Base-by-base conservation (phyloP, 192 early-diverging fungal genomes). In the Coemansia sp. region DNA sequence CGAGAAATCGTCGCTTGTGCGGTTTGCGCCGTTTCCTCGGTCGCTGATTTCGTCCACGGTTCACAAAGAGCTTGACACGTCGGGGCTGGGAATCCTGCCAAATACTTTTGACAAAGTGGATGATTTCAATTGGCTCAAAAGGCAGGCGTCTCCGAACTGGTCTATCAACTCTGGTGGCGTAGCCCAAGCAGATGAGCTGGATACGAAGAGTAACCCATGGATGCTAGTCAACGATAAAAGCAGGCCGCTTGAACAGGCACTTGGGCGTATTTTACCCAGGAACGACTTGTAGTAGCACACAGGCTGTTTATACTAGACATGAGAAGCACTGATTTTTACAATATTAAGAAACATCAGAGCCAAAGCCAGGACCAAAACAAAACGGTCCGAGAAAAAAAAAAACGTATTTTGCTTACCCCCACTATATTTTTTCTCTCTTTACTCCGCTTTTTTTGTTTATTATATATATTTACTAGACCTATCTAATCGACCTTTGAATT, bases 61-160 rank as follows among this genome's bases (percentile, higher is more conserved):
- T 29, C 74, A 67, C 60, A 52, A 49, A 4, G 55, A 62, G 31
- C 52, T 56, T 56, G 50, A 16, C 7, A 5, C 32, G 1, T 36
- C 50, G n/a, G 58, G 48, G 59, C 59, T 69, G 30, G 8, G 32
- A 16, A 49, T 22, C 25, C 17, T 56, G 34, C 57, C 68, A 16
- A 89, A 85, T 67, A 77, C 79, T 50, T 90, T 80, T 70, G 77
- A 84, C 58, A 65, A 73, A 18, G 90, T 95, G 14, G 91, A 97
- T 64, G 95, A 97, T 64, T 97, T 97, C 66, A 94, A 94, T 74
- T 97, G 95, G 95, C 75, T 95, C 28, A 84, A 80, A 45, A 84
- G 92, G 49, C 86, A 88, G 66, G 85, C 84, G 7, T 91, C 89
- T 32, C 93, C 93, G 16, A 88, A 94, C 74, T 94, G 93, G 93